Percentiles rank a stretch among this genome's conserved stretches.
phyloP scores from a whole-genome alignment of 2,329 filamentous ascomycete species.

The Coniella vitis region DNA sequence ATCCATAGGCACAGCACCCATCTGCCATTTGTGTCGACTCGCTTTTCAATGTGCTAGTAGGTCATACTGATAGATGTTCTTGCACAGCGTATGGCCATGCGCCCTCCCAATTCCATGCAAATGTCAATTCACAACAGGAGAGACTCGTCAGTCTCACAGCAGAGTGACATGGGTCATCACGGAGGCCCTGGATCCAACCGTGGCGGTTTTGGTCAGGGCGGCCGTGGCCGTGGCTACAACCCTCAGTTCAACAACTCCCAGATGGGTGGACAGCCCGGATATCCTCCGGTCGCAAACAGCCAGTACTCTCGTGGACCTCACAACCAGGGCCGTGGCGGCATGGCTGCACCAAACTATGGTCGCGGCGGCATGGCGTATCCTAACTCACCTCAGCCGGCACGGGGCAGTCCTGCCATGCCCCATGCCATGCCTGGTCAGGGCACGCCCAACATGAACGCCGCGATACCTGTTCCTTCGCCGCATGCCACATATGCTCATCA shows the following conservation, averaged over 20 bases:
- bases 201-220: slow-evolving; percentile 44
- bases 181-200: slow-evolving; percentile 51
- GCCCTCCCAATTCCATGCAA: slow-evolving; percentile 43
- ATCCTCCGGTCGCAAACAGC: slow-evolving; percentile 28
- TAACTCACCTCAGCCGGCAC: slow-evolving; percentile 59
- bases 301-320: slow-evolving; percentile 30
- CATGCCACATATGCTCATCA: slow-evolving; percentile 47
- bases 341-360: slow-evolving; percentile 36
- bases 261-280: slow-evolving; percentile 42
- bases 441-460: slow-evolving; percentile 61
- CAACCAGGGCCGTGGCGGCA: slow-evolving; percentile 35
- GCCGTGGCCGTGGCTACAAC: slow-evolving; percentile 39
- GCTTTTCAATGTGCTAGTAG: slow-evolving; percentile 9
- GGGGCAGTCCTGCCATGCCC: slow-evolving; percentile 58
- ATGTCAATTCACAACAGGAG: slow-evolving; percentile 62
- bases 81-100: slow-evolving; percentile 60
- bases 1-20: no score
- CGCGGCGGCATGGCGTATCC: slow-evolving; percentile 45
- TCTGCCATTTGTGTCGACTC: no score
- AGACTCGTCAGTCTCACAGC: slow-evolving; percentile 77
- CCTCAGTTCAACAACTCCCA: slow-evolving; percentile 29
- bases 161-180: slow-evolving; percentile 64
- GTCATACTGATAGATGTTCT: slow-evolving; percentile 13
- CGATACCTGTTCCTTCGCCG: slow-evolving; percentile 59
- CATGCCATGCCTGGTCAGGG: slow-evolving; percentile 52